phyloP scores from a whole-genome alignment of 176 grass and related monocot species.

The Raddia guianensis region DNA sequence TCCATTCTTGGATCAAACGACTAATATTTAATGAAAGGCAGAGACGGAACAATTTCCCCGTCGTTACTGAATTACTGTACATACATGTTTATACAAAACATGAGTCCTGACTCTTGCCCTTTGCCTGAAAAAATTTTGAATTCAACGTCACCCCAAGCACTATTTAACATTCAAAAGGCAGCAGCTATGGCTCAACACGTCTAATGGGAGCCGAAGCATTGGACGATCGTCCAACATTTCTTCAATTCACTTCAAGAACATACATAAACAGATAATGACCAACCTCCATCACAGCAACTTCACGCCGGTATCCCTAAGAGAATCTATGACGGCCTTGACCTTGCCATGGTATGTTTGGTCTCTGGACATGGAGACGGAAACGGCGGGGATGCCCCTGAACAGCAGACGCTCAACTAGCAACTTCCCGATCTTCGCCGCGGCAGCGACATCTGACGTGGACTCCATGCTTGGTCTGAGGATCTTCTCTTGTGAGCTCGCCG shows the following conservation, averaged over 20 bases:
- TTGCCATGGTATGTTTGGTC: conserved; percentile 78
- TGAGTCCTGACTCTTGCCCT: too few species aligned
- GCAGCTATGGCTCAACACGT: too few species aligned
- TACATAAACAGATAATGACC: background rate
- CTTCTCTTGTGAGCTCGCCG: conserved; percentile 74
- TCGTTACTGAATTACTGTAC: too few species aligned
- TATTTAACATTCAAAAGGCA: too few species aligned
- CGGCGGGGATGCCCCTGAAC: conserved; percentile 61
- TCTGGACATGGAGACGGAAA: conserved; percentile 69
- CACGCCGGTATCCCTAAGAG: conserved; percentile 57
- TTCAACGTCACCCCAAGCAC: too few species aligned
- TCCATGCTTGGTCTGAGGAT: conserved; percentile 68
- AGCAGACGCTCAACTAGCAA: conserved; percentile 70
- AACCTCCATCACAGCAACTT: conserved; percentile 57
- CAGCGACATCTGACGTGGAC: conserved; percentile 57
- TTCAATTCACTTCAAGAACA: conserved; percentile 5
- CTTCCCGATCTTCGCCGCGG: conserved; percentile 76
- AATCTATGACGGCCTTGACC: conserved; percentile 74
- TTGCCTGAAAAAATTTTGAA: too few species aligned
- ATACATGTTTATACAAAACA: too few species aligned
- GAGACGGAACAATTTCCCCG: too few species aligned
- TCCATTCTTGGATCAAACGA: too few species aligned
- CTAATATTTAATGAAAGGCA: too few species aligned
- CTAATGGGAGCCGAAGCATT: too few species aligned
- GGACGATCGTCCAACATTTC: background rate